Conservation (phyloP, 2,329 filamentous ascomycete genomes). For the Epichloe gansuensis region DNA sequence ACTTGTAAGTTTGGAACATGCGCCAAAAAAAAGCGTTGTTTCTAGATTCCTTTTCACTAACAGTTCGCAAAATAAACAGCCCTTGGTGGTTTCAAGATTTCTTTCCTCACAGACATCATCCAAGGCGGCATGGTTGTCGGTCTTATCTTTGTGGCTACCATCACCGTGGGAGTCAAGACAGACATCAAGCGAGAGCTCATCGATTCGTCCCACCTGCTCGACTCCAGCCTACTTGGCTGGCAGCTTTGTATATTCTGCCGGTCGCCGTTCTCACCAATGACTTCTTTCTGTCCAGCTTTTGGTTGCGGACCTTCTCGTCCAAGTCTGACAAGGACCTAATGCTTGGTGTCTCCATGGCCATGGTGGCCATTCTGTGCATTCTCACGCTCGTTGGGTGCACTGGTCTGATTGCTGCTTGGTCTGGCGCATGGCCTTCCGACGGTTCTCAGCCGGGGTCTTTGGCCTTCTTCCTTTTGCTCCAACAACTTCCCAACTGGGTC, state of each 20-base stretch:
- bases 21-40: background rate
- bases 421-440: slow-evolving; percentile 55
- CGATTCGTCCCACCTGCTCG: slow-evolving; percentile 54
- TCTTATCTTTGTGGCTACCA: slow-evolving; percentile 63
- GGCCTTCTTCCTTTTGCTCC: slow-evolving; percentile 64
- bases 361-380: slow-evolving; percentile 52
- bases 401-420: slow-evolving; percentile 68
- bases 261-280: slow-evolving; percentile 73
- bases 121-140: slow-evolving; percentile 68
- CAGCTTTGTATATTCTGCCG: slow-evolving; percentile 77
- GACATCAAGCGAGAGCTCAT: slow-evolving; percentile 59
- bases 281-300: slow-evolving; percentile 77
- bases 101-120: slow-evolving; percentile 72
- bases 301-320: slow-evolving; percentile 73
- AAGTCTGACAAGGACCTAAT: slow-evolving; percentile 68
- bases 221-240: slow-evolving; percentile 64
- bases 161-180: slow-evolving; percentile 66
- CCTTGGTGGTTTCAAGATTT: slow-evolving; percentile 71
- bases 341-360: slow-evolving; percentile 60
- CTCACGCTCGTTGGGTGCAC: slow-evolving; percentile 61
- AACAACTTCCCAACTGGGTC: slow-evolving; percentile 66
- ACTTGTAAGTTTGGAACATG: slow-evolving; percentile 43
- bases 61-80: slow-evolving; percentile 29
- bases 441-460: slow-evolving; percentile 47
- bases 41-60: background rate